Evolutionary conservation across 208 protist species (phyloP).

Genomic region (Trypanosoma theileri): DNA sequence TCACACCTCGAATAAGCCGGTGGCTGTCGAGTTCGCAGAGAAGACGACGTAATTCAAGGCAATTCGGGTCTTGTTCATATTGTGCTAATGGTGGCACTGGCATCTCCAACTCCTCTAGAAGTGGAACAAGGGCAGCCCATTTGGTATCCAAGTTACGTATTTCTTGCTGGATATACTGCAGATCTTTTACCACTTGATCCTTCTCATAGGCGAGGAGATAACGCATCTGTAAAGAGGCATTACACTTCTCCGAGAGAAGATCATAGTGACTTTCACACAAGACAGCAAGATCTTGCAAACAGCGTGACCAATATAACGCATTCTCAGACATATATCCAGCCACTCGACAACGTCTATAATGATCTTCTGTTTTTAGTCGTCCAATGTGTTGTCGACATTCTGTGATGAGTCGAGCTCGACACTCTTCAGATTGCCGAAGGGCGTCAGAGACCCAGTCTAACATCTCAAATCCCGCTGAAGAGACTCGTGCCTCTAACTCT

Average conservation of each 20-base stretch:
- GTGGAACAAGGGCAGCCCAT: constrained; percentile 35
- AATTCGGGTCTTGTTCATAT: constrained; percentile 13
- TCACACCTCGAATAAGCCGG: constrained; percentile 24
- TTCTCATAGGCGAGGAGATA: constrained; percentile 71
- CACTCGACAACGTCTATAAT: constrained; percentile 63
- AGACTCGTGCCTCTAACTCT: constrained; percentile 33
- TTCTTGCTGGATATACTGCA: constrained; percentile 57
- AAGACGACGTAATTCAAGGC: constrained; percentile 11
- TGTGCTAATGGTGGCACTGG: constrained; percentile 28
- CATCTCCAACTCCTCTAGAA: constrained; percentile 50
- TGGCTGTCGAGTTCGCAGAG: constrained; percentile 7
- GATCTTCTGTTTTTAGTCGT: constrained; percentile 40
- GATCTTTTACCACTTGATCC: constrained; percentile 56
- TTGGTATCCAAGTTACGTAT: constrained; percentile 37
- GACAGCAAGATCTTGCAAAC: constrained; percentile 49
- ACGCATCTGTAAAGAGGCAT: constrained; percentile 47
- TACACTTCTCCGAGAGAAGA: constrained; percentile 31
- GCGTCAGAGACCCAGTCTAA: constrained; percentile 29
- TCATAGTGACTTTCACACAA: constrained; percentile 68
- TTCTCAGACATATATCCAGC: constrained; percentile 38
- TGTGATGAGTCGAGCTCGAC: constrained; percentile 34
- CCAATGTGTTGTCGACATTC: constrained; percentile 46
- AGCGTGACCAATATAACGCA: constrained; percentile 57
- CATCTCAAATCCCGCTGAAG: constrained; percentile 27
- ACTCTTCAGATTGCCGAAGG: constrained; percentile 38